Evolutionary conservation across 2,329 filamentous ascomycete species (phyloP).

Genomic region (Sporothrix dimorphospora): DNA sequence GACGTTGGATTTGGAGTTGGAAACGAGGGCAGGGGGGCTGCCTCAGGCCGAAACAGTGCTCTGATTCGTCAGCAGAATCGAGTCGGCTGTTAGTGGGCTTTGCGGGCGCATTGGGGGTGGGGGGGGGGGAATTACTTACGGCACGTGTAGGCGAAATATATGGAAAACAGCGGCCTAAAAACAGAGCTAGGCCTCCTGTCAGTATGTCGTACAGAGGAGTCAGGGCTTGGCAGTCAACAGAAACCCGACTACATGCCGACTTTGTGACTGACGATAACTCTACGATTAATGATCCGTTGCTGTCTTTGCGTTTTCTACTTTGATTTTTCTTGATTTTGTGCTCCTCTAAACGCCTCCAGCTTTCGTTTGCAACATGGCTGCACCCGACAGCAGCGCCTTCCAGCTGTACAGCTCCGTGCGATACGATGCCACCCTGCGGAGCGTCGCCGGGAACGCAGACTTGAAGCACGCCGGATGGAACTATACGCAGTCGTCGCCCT

Average conservation of each 20-base stretch:
- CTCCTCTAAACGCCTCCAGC: constrained; percentile 36
- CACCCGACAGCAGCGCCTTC: constrained; percentile 50
- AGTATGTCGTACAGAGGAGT: neutral
- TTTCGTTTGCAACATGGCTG: neutral
- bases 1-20: too few species aligned
- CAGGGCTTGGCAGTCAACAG: constrained; percentile 12
- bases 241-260: neutral
- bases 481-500: constrained; percentile 57
- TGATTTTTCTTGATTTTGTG: neutral
- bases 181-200: neutral
- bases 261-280: neutral
- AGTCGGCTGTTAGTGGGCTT: neutral
- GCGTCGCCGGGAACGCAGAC: constrained; percentile 44
- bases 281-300: neutral
- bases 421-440: constrained; percentile 64
- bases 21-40: constrained; percentile 5
- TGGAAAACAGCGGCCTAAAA: constrained; percentile 9
- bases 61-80: constrained; percentile 30
- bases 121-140: too few species aligned
- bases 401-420: constrained; percentile 72
- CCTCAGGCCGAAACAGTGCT: constrained; percentile 31
- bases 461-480: constrained; percentile 56
- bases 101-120: neutral
- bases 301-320: neutral
- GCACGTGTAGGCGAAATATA: neutral